Conservation (phyloP, 2,329 filamentous ascomycete genomes). For the Ilyonectria sp. region DNA sequence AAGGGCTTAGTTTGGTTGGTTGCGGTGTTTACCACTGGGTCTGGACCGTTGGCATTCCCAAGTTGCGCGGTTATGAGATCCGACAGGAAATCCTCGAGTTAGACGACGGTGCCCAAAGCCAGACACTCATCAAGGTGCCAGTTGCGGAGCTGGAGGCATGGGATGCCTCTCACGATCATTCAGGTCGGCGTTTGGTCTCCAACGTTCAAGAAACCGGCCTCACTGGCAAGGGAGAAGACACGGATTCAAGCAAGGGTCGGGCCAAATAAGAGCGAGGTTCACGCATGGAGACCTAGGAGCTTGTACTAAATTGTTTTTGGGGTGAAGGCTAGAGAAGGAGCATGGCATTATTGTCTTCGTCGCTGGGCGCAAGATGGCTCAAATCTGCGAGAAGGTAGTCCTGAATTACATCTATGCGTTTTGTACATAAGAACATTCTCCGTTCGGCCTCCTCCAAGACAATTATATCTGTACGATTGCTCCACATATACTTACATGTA, state of each 20-base stretch:
- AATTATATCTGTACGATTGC: too few relatives aligned
- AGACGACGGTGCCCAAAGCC: slow-evolving; percentile 59
- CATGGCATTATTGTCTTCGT: not conserved
- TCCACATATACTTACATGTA: too few relatives aligned
- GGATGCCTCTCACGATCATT: slow-evolving; percentile 72
- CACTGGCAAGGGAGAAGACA: slow-evolving; percentile 11
- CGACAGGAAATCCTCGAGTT: slow-evolving; percentile 68
- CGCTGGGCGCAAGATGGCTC: not conserved
- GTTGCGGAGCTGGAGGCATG: slow-evolving; percentile 64
- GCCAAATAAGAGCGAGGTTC: not conserved
- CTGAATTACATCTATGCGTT: not conserved
- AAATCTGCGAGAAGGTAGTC: not conserved
- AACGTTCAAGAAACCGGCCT: slow-evolving; percentile 1
- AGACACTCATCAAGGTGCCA: slow-evolving; percentile 69
- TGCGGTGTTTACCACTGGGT: slow-evolving; percentile 71
- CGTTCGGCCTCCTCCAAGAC: not conserved
- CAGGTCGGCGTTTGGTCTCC: slow-evolving; percentile 43
- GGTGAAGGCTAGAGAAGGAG: not conserved
- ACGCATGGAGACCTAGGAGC: not conserved
- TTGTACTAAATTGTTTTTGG: not conserved
- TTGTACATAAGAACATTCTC: not conserved
- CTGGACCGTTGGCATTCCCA: slow-evolving; percentile 71
- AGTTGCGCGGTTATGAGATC: slow-evolving; percentile 66
- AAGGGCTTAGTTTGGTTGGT: slow-evolving; percentile 58
- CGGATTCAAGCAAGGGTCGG: slow-evolving; percentile 27